Evolutionary conservation across 2,329 filamentous ascomycete genomes (phyloP).

Genomic region (Emydomyces testavorans): DNA sequence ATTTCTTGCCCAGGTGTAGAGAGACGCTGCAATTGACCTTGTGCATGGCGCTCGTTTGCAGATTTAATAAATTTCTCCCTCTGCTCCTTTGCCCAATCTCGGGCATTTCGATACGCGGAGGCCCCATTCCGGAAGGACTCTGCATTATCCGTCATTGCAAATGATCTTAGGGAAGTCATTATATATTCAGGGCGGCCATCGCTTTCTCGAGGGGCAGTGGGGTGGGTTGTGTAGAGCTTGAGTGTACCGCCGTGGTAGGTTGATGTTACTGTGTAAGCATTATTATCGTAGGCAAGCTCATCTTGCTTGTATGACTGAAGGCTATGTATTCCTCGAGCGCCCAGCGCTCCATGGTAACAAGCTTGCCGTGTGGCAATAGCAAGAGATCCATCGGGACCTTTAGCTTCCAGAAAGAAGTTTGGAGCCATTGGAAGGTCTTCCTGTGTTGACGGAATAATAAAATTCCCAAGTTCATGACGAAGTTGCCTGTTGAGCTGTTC

Average conservation of each 20-base stretch:
- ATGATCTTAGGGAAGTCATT: constrained; percentile 19
- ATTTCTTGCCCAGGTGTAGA: too few species aligned
- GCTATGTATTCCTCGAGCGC: constrained; percentile 30
- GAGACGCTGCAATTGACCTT: too few species aligned
- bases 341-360: constrained; percentile 29
- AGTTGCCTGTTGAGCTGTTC: constrained; percentile 22
- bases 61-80: constrained; percentile 22
- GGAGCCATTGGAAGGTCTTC: constrained; percentile 6
- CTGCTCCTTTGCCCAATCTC: constrained; percentile 29
- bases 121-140: constrained; percentile 28
- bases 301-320: constrained; percentile 29
- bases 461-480: constrained; percentile 18
- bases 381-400: constrained; percentile 24
- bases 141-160: constrained; percentile 20
- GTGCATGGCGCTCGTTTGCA: constrained; percentile 11
- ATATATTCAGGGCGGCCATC: constrained; percentile 10
- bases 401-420: too few species aligned
- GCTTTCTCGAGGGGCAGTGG: not conserved
- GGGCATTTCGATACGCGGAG: constrained; percentile 32
- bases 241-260: constrained; percentile 12
- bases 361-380: constrained; percentile 29
- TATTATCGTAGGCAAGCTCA: constrained; percentile 27
- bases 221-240: constrained; percentile 12
- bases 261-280: constrained; percentile 31
- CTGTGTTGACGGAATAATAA: constrained; percentile 23